These are phyloP conservation scores for Suaeda aralocaspica DNA, from an alignment of 148 eudicot genomes.

Conservation along the genomic window DNA sequence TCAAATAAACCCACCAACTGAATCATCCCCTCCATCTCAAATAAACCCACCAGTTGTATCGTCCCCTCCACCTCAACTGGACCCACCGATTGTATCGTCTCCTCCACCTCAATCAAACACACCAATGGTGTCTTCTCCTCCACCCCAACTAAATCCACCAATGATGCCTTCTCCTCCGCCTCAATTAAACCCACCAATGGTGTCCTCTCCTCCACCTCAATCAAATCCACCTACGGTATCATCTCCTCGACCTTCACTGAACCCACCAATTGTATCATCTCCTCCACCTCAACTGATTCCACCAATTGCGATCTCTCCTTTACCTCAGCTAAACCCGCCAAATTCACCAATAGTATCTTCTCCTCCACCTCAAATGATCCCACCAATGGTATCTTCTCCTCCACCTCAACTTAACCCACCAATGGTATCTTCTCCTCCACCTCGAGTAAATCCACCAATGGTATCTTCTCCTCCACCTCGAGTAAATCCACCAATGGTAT, in stretches of 20 bases:
- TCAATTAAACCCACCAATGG: slow-evolving; percentile 8
- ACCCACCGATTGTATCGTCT: slow-evolving; percentile 3
- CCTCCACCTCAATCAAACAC: slow-evolving; percentile 13
- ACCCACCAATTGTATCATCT: slow-evolving; percentile 1
- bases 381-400: slow-evolving; percentile 12
- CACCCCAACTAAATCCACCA: not conserved
- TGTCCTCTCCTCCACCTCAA: not conserved
- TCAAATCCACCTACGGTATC: not conserved
- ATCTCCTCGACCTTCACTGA: slow-evolving; percentile 13
- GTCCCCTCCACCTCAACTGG: not conserved
- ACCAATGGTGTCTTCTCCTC: slow-evolving; percentile 1
- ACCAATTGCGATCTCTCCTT: slow-evolving; percentile 15
- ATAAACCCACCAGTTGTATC: not conserved
- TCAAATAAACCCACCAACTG: too few relatives aligned
- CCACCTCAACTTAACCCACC: slow-evolving; percentile 15
- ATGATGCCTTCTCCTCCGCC: slow-evolving; percentile 13
- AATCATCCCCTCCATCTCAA: too few relatives aligned
- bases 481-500: slow-evolving; percentile 3
- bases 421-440: slow-evolving; percentile 11
- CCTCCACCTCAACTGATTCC: not conserved
- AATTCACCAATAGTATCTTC: not conserved
- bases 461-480: slow-evolving; percentile 21
- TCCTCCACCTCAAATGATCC: slow-evolving; percentile 16
- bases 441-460: slow-evolving; percentile 11
- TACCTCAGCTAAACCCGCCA: slow-evolving; percentile 8